phyloP scores from a whole-genome alignment of 352 stramenopile species.

The Globisporangium camurandrum region DNA sequence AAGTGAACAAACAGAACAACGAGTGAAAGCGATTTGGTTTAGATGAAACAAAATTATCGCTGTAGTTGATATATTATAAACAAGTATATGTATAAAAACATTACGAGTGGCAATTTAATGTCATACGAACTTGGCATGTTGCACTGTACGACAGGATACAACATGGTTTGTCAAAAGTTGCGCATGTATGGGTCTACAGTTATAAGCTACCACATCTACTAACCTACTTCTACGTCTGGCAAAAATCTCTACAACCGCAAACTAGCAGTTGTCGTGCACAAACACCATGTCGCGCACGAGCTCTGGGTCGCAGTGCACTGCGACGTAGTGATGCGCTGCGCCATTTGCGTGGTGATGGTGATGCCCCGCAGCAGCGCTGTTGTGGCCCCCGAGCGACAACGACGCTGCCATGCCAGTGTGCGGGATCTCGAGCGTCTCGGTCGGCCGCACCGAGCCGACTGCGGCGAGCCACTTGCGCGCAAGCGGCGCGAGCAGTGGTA shows the following conservation, averaged over 20 bases:
- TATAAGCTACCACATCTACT: too few relatives aligned
- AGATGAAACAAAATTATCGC: too few relatives aligned
- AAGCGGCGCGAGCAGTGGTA: constrained; percentile 33
- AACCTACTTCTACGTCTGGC: background rate
- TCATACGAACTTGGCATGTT: too few relatives aligned
- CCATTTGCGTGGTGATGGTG: constrained; percentile 9
- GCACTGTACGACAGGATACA: too few relatives aligned
- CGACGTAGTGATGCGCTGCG: constrained; percentile 11
- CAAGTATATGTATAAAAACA: too few relatives aligned
- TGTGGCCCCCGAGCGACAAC: constrained; percentile 5
- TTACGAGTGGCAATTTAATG: too few relatives aligned
- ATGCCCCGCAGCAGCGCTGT: background rate
- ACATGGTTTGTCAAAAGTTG: too few relatives aligned
- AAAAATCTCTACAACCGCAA: background rate
- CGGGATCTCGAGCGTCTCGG: constrained; percentile 15
- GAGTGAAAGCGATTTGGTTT: too few relatives aligned
- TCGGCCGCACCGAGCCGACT: constrained; percentile 29
- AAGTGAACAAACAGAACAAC: too few relatives aligned
- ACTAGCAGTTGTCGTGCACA: constrained; percentile 40
- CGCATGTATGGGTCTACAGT: too few relatives aligned
- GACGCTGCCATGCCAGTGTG: constrained; percentile 9
- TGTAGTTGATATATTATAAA: too few relatives aligned
- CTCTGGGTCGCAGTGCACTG: constrained; percentile 34
- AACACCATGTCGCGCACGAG: constrained; percentile 42
- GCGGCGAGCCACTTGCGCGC: constrained; percentile 38